Base-by-base conservation (phyloP, 1,284 basidiomycete genomes). In the Trichosporon sp. region DNA sequence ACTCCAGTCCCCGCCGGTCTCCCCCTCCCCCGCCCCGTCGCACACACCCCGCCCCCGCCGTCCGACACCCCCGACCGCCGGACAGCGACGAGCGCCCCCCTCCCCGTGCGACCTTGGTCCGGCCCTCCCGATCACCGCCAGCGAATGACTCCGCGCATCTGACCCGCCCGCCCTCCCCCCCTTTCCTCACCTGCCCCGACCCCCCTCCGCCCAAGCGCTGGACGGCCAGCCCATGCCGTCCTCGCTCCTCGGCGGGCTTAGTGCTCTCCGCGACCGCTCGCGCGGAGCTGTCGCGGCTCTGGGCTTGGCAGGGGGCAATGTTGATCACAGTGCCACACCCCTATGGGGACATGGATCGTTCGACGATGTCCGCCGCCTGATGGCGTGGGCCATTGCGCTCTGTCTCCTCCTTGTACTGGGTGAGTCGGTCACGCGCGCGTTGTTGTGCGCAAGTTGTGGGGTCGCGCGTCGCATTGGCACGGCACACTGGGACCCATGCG, bases 371-470 rank as follows among this genome's bases (percentile, higher is more conserved):
- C 73, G 74, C 29, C 74, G 76, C 27, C 64, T 77, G 58, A 70
- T 79, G 62, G 76, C 79, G 63, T 81, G 77, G 76, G 68, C 75
- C 21, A 74, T 73, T 3, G 75, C 79, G 11, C 70, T 73, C n/a
- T 64, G 74, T 64, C 68, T 78, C 7, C 58, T 81, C 44, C 64
- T 80, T 2, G 70, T 78, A 4, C 70, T 79, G 15, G 76, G 79
- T 80, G 63, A 73, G 78, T 76, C 9, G 8, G 23, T 51, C 23
- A 21, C 3, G n/a, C 18, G 21, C 11, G 21, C 44, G 3, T 25
- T 51, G 21, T 25, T 21, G 47, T 25, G 47, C 21, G 21, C 21
- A 9, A 51, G 23, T 51, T 8, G 47, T 23, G 47, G 47, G 47
- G 47, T 23, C 34, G 34, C n/a, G n/a, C n/a, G n/a, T 51, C 18